Evolutionary conservation across 2,329 filamentous ascomycete genomes (phyloP), one percentile per base, ranked within the genome.

Genomic region (Fusarium annulatum): DNA sequence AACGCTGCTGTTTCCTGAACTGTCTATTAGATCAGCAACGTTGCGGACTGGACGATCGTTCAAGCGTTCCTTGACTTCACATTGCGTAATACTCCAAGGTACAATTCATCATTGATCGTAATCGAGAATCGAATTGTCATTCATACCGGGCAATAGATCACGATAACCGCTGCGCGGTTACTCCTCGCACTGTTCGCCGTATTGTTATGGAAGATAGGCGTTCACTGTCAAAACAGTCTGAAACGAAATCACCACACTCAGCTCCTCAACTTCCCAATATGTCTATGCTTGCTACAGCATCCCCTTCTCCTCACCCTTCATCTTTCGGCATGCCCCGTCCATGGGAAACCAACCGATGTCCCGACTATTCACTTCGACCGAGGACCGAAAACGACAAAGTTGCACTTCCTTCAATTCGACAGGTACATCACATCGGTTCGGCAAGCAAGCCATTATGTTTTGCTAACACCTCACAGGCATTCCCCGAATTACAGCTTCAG

Each of bases 391-490:
- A 78, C n/a, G 82, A 84, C 68, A 79, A 80, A 65, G 77, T 87
- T 36, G 83, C 83, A 41, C 81, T 89, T 28, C 88, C 88, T 26
- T 86, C 88, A 3, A 88, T 89, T 56, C 83, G 86, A 72, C 85
- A 88, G 85, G 87, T 88, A 85, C 63, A 77, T 26, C 30, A 39
- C 52, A 42, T 43, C 45, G 30, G 57, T 9, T 26, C 46, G 38
- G 36, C 23, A 55, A 28, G 36, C 23, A 56, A 56, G 33, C n/a
- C 19, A 39, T 45, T 12, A n/a, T 39, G 34, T 38, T 41, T 51
- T 34, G 41, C 78, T 81, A 69, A 82, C 64, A 42, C n/a, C n/a
- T 26, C 28, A 3, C 71, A 87, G 86, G 80, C 82, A 51, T 83
- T 88, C 61, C 86, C 86, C 23, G 86, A 88, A 53, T 78, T 88